A percentile compares a stretch with the other conserved stretches of the same genome.
phyloP scores from a whole-genome alignment of 345 rosid species.

The Diplotaxis tenuifolia region DNA sequence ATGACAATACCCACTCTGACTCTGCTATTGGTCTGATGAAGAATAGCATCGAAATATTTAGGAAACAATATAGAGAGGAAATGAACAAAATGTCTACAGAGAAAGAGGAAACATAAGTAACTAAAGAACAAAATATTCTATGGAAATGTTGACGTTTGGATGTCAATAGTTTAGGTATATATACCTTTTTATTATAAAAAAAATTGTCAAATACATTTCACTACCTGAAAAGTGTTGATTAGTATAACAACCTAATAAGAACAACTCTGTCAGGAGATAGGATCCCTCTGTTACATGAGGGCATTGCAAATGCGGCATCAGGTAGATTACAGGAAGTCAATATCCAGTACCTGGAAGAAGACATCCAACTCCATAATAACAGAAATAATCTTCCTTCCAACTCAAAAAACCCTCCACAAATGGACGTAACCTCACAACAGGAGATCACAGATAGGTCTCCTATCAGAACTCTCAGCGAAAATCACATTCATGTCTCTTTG shows the following conservation, averaged over 20 bases:
- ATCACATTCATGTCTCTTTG: too few relatives aligned
- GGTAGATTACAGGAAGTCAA: too few relatives aligned
- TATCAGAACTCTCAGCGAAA: too few relatives aligned
- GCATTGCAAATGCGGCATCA: too few relatives aligned
- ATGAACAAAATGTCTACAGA: background rate
- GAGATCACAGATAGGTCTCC: too few relatives aligned
- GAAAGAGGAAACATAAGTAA: conserved; percentile 9
- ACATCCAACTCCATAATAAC: too few relatives aligned
- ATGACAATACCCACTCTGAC: background rate
- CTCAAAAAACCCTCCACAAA: too few relatives aligned
- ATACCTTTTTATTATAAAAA: conserved; percentile 7
- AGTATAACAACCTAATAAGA: conserved; percentile 36
- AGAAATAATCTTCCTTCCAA: too few relatives aligned
- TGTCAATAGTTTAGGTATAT: conserved; percentile 34
- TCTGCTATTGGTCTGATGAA: background rate
- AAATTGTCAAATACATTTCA: conserved; percentile 19
- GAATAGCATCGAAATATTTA: background rate
- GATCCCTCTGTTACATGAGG: too few relatives aligned
- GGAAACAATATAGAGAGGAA: background rate
- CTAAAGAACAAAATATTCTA: conserved; percentile 4
- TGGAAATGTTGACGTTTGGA: conserved; percentile 17
- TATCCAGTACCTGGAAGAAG: too few relatives aligned
- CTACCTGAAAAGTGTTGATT: conserved; percentile 26
- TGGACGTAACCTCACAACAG: too few relatives aligned
- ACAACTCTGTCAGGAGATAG: too few relatives aligned